A percentile compares a stretch with the other conserved stretches of the same genome.
Conservation (phyloP, 2,329 filamentous ascomycete genomes). For the Exophiala dermatitidis region DNA sequence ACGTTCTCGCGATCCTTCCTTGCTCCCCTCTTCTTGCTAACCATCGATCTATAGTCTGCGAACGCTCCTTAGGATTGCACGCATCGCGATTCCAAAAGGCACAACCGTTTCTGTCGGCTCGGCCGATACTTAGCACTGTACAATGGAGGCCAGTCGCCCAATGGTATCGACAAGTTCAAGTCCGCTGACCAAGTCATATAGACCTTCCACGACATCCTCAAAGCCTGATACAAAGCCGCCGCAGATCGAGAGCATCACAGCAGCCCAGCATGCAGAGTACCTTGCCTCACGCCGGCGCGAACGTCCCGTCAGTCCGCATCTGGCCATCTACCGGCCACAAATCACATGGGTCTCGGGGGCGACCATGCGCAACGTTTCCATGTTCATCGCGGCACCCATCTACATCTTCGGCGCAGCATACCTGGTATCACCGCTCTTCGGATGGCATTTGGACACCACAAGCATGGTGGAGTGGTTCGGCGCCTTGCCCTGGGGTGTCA, state of each 20-base stretch:
- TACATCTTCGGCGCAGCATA: constrained; percentile 78
- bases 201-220: constrained; percentile 1
- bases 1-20: background rate
- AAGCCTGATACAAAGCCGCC: background rate
- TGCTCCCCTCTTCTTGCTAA: background rate
- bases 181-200: background rate
- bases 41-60: background rate
- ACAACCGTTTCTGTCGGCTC: background rate
- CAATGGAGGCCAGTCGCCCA: background rate
- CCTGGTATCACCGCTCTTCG: constrained; percentile 67
- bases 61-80: background rate
- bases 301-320: constrained; percentile 77
- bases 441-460: constrained; percentile 60
- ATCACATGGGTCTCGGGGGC: constrained; percentile 75
- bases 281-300: constrained; percentile 71
- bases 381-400: constrained; percentile 60
- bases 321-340: constrained; percentile 75
- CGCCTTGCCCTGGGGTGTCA: constrained; percentile 51
- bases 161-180: background rate
- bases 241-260: constrained; percentile 40
- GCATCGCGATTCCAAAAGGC: background rate
- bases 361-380: constrained; percentile 75
- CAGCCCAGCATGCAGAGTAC: constrained; percentile 50
- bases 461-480: constrained; percentile 58
- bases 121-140: no score